These are phyloP conservation scores for Nissolia schottii DNA, from an alignment of 306 rosid species.

Conservation along the genomic window DNA sequence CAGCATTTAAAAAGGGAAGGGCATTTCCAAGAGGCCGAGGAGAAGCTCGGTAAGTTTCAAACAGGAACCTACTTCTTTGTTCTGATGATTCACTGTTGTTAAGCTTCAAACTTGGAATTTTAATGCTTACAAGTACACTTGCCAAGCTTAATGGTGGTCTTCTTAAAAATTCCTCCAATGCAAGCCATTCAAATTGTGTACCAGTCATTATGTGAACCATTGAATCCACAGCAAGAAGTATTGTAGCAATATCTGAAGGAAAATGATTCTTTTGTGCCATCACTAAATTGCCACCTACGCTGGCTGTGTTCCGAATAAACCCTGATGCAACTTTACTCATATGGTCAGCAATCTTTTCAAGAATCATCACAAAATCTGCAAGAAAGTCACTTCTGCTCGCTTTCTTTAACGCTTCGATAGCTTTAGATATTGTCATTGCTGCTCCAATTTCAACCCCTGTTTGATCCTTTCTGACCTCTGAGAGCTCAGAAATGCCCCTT, in stretches of 20 bases:
- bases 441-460: slow-evolving; percentile 71
- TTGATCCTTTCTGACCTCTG: slow-evolving; percentile 42
- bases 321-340: slow-evolving; percentile 61
- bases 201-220: slow-evolving; percentile 54
- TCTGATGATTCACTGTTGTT: slow-evolving; percentile 29
- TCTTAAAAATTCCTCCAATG: slow-evolving; percentile 64
- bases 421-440: slow-evolving; percentile 54
- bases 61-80: slow-evolving; percentile 33
- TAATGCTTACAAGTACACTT: slow-evolving; percentile 53
- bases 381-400: slow-evolving; percentile 10
- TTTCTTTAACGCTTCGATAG: slow-evolving; percentile 51
- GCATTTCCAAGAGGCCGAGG: slow-evolving; percentile 87
- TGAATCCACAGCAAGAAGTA: slow-evolving; percentile 67
- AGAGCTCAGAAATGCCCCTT: slow-evolving; percentile 48
- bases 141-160: slow-evolving; percentile 51
- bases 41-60: slow-evolving; percentile 81
- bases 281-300: slow-evolving; percentile 80
- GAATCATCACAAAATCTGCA: slow-evolving; percentile 41
- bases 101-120: slow-evolving; percentile 56
- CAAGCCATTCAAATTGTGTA: slow-evolving; percentile 40
- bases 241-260: slow-evolving; percentile 75
- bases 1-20: slow-evolving; percentile 71
- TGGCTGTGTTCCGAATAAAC: slow-evolving; percentile 68
- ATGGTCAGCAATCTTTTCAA: slow-evolving; percentile 50
- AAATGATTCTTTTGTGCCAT: slow-evolving; percentile 71